Base-by-base conservation (phyloP, 2,329 filamentous ascomycete genomes). In the Domatiomyces catenatus region DNA sequence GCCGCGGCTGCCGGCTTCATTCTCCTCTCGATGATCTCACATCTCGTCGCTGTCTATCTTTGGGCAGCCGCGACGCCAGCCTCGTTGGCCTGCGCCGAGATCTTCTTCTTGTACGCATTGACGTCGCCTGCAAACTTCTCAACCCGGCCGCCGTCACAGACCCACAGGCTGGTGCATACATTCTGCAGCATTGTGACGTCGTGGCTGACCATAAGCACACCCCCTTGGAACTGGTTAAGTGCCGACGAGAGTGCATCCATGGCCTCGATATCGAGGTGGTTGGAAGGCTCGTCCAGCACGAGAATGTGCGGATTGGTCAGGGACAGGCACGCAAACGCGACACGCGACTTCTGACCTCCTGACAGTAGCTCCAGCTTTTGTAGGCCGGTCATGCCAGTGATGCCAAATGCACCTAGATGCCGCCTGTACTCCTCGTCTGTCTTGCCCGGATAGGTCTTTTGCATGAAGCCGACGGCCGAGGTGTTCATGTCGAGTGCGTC, bases 101-200 rank as follows among this genome's bases (percentile, higher is more conserved):
- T 95, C 68, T 86, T 82, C 79, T 89, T 94, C 82, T 98, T 98
- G 74, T 98, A 98, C 55, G 86, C 82, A 69, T 94, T 86, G 48
- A 98, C 89, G 61, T 93, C 89, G 32, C 92, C 92, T 54, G 84
- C 81, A 70, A 98, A 98, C 71, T 95, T 89, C 76, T 94, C 87
- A 18, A 98, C 89, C 1, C 83, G 92, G 8, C 92, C 92, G 52
- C 83, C 75, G 66, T 98, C 92, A 64, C 92, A 98, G 56, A 98
- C 90, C 92, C 92, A 98, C 63, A 98, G 71, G 64, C 83, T 92
- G 48, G 75, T 92, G 69, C 92, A 98, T 39, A 98, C 92, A 49
- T 85, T 94, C 73, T 94, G 88, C 67, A 98, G 68, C 87, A 98
- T 95, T 1, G 92, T 96, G 49, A 98, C 92, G 65, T 98, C 92